These are phyloP conservation scores for Phytophthora ramorum DNA, from an alignment of 352 stramenopile genomes.

Conservation along the genomic window DNA sequence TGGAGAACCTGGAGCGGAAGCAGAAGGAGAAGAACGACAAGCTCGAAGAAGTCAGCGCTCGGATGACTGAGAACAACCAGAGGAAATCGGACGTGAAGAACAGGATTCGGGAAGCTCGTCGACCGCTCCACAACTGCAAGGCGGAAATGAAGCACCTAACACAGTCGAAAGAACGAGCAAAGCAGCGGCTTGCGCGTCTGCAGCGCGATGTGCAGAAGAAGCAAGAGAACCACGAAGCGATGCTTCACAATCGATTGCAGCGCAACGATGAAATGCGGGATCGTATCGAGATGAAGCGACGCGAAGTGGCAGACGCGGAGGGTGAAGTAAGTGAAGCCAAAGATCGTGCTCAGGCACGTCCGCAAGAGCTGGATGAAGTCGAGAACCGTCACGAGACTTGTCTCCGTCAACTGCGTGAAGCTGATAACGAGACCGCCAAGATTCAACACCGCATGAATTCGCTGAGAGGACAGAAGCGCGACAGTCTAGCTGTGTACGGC, in stretches of 20 bases:
- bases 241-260: conserved; percentile 62
- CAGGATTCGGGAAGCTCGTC: conserved; percentile 65
- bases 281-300: conserved; percentile 56
- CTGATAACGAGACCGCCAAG: conserved; percentile 56
- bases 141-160: conserved; percentile 70
- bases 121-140: conserved; percentile 71
- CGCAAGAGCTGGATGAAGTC: conserved; percentile 55
- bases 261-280: conserved; percentile 67
- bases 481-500: conserved; percentile 73
- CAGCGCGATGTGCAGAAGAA: conserved; percentile 65
- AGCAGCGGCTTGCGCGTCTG: conserved; percentile 57
- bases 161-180: conserved; percentile 57
- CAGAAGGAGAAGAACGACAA: conserved; percentile 73
- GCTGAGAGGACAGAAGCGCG: conserved; percentile 59
- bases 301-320: conserved; percentile 49
- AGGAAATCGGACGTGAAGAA: conserved; percentile 65
- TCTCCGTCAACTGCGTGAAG: conserved; percentile 60
- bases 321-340: conserved; percentile 50
- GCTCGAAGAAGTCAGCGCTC: conserved; percentile 58
- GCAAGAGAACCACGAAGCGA: conserved; percentile 54
- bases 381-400: conserved; percentile 70
- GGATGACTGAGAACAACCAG: conserved; percentile 48
- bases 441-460: conserved; percentile 53
- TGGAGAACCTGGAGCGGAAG: conserved; percentile 60
- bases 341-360: conserved; percentile 29